phyloP scores from a whole-genome alignment of 371 early-diverging fungal genomes.

The Rhizopus delemar region DNA sequence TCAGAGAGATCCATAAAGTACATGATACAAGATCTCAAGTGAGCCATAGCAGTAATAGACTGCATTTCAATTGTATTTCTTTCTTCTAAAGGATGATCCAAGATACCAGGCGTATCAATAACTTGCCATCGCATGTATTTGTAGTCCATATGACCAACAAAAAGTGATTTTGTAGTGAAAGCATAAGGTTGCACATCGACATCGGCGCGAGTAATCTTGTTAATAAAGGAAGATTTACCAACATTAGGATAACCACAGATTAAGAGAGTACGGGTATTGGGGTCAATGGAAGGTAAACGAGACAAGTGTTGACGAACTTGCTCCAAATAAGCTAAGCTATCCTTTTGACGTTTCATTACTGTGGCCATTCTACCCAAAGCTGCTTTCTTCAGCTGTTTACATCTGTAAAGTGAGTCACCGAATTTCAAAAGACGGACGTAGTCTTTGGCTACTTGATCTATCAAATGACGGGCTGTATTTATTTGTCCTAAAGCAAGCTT shows the following conservation, averaged over 20 bases:
- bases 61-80: conserved; percentile 99
- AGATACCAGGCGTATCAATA: conserved; percentile 99
- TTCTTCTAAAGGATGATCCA: conserved; percentile 99
- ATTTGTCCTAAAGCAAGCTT: conserved; percentile 99
- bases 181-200: conserved; percentile 99
- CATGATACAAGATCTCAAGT: conserved; percentile 96
- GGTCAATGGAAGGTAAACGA: conserved; percentile 98
- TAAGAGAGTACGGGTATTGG: conserved; percentile 97
- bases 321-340: conserved; percentile 97
- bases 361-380: conserved; percentile 98
- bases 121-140: conserved; percentile 99
- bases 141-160: conserved; percentile 99
- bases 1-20: conserved; percentile 99
- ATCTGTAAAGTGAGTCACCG: conserved; percentile 98
- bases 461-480: conserved; percentile 95
- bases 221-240: conserved; percentile 99
- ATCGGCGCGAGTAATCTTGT: conserved; percentile 99
- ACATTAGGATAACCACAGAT: conserved; percentile 99
- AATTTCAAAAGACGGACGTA: conserved; percentile 98
- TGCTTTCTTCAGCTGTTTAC: conserved; percentile 99
- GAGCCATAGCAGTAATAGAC: conserved; percentile 99
- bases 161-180: conserved; percentile 54
- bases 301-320: conserved; percentile 99
- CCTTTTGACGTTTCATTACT: conserved; percentile 98
- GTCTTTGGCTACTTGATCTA: conserved; percentile 97